Evolutionary conservation across 1,284 basidiomycete genomes (phyloP).

Genomic region (Rhodotorula sp.): DNA sequence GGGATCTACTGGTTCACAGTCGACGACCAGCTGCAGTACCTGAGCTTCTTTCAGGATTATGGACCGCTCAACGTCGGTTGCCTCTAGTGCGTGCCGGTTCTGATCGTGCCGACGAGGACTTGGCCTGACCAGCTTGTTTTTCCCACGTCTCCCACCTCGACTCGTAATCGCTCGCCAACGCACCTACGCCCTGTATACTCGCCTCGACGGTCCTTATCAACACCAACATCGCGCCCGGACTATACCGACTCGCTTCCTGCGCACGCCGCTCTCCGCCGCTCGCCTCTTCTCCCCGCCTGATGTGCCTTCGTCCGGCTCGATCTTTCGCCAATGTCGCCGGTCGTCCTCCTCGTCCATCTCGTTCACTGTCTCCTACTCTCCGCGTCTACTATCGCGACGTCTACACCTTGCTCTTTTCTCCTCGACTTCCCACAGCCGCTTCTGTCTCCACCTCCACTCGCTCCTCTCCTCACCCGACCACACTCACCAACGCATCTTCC

Average conservation of each 20-base stretch:
- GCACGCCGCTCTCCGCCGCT: not conserved
- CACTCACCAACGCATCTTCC: slow-evolving; percentile 60
- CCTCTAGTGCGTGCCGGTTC: slow-evolving; percentile 59
- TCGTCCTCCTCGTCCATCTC: not conserved
- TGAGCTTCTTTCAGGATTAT: slow-evolving; percentile 92
- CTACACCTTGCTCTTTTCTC: too few relatives aligned
- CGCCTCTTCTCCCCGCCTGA: too few relatives aligned
- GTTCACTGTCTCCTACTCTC: not conserved
- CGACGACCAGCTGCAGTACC: slow-evolving; percentile 87
- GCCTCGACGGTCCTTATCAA: not conserved
- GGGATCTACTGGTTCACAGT: slow-evolving; percentile 57
- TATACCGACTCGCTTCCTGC: not conserved
- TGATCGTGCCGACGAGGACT: too few relatives aligned
- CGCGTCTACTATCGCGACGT: not conserved
- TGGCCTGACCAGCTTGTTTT: not conserved
- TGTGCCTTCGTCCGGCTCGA: not conserved
- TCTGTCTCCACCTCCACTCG: slow-evolving; percentile 88
- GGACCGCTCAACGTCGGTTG: slow-evolving; percentile 89
- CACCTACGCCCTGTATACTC: not conserved
- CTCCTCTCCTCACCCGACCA: slow-evolving; percentile 59
- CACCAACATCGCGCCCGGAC: not conserved
- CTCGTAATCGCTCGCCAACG: not conserved
- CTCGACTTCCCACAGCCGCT: slow-evolving; percentile 52
- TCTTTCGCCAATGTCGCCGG: not conserved
- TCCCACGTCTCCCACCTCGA: not conserved